Evolutionary conservation across 106 monocot species (phyloP).

Genomic region (Triglochin maritima): DNA sequence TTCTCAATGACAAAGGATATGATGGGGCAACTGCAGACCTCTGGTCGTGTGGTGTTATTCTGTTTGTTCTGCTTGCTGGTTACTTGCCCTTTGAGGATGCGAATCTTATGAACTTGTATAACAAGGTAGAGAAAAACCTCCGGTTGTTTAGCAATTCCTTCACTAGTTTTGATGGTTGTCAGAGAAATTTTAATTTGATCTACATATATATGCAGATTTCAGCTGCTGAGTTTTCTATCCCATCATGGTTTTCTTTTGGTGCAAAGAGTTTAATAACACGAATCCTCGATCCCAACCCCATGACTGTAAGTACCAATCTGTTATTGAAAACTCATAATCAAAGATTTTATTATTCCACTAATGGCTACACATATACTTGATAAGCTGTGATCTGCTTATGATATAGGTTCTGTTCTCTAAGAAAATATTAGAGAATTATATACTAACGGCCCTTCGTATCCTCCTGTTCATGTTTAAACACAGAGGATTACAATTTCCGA

Average conservation of each 20-base stretch:
- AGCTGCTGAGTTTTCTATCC: not conserved
- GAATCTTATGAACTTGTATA: constrained; percentile 32
- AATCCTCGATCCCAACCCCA: constrained; percentile 4
- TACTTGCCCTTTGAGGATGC: constrained; percentile 42
- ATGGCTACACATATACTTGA: not conserved
- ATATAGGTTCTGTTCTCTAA: not conserved
- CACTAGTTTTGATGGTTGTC: not conserved
- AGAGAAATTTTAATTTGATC: not conserved
- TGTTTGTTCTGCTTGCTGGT: constrained; percentile 54
- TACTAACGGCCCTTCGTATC: not conserved
- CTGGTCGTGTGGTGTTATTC: constrained; percentile 58
- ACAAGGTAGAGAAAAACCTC: constrained; percentile 22
- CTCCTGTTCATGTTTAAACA: not conserved
- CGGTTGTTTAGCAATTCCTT: not conserved
- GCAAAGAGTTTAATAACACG: not conserved
- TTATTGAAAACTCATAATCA: not conserved
- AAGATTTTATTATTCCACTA: not conserved
- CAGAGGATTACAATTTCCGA: constrained; percentile 46
- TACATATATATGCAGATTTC: not conserved
- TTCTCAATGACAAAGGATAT: constrained; percentile 32
- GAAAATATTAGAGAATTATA: no score
- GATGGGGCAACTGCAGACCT: constrained; percentile 38
- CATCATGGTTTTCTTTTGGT: not conserved
- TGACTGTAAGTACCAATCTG: constrained; percentile 1
- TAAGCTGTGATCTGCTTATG: not conserved